Base-by-base conservation (phyloP, 225 moss, liverwort and hornwort genomes). In the Neckera pumila region DNA sequence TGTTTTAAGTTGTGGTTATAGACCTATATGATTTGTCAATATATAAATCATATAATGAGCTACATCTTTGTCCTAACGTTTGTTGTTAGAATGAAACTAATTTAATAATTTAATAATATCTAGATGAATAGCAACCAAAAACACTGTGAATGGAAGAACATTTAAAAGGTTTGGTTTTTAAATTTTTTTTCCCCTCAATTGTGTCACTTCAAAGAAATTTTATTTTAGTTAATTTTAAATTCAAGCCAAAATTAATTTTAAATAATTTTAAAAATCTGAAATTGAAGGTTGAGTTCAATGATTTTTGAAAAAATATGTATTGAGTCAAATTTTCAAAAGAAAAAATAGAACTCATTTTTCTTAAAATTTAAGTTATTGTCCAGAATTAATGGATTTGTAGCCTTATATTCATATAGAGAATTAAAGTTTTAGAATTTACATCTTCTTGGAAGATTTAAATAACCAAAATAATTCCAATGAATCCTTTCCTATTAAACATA, bases 291-390 rank as follows among this genome's bases (percentile, higher is more conserved):
- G 7, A 22, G 2, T 6, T 69, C 12, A 38, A 38, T 38, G 3
- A n/a, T 69, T 22, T 69, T 12, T 0, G 6, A 7, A 20, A 36
- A 66, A n/a, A 22, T 7, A 38, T 13, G 7, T 70, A 43, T 16
- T 5, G 5, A 1, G 2, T 71, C 0, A 1, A 15, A 43, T 42
- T 71, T 27, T 1, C 5, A 66, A 4, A 1, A 18, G n/a, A 66
- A 14, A 49, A 49, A 49, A 49, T 49, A 3, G 14, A 49, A 14
- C 14, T 1, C 12, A 19, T n/a, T 67, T 6, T 21, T 18, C n/a
- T 36, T 67, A 20, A 67, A 67, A 27, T 17, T 31, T 8, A 6
- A 70, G 1, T 8, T 6, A 30, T 0, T 47, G 0, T 18, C 2
- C 6, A 33, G 19, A 75, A 19, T 31, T 33, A 19, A 9, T 49